Evolutionary conservation across 768 basidiomycete species (phyloP).

Genomic region (Mycena vitilis): DNA sequence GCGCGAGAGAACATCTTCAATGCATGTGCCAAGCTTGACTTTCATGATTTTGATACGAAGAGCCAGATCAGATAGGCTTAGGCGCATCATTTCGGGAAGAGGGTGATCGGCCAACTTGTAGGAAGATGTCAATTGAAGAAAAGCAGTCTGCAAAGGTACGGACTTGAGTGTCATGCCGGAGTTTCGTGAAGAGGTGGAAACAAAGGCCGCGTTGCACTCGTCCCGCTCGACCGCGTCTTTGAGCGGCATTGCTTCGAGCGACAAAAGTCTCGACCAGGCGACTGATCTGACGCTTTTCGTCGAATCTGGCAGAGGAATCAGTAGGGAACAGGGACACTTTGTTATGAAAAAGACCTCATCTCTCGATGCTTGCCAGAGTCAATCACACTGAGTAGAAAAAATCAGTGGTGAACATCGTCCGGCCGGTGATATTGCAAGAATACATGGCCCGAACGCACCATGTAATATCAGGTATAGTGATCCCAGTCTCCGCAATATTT

Average conservation of each 20-base stretch:
- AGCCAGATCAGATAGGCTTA: slow-evolving; percentile 92
- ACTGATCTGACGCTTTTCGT: slow-evolving; percentile 97
- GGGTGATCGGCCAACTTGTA: slow-evolving; percentile 88
- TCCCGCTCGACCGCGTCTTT: slow-evolving; percentile 90
- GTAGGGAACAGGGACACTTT: background rate
- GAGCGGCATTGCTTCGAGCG: slow-evolving; percentile 90
- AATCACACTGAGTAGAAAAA: slow-evolving; percentile 63
- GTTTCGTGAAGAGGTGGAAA: slow-evolving; percentile 95
- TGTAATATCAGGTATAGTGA: slow-evolving; percentile 98
- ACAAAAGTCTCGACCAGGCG: slow-evolving; percentile 92
- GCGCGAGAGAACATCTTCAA: slow-evolving; percentile 89
- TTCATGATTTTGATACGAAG: slow-evolving; percentile 95
- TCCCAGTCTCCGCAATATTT: slow-evolving; percentile 96
- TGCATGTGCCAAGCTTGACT: slow-evolving; percentile 82
- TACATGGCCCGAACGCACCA: slow-evolving; percentile 49
- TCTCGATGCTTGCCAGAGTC: slow-evolving; percentile 95
- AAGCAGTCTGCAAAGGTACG: slow-evolving; percentile 26
- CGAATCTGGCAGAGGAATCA: slow-evolving; percentile 67
- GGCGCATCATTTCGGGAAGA: slow-evolving; percentile 93
- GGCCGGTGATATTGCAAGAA: no score
- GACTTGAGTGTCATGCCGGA: slow-evolving; percentile 84
- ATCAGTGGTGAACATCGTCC: no score
- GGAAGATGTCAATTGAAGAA: slow-evolving; percentile 12
- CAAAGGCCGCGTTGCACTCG: slow-evolving; percentile 91
- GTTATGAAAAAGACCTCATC: slow-evolving; percentile 70